phyloP scores from a whole-genome alignment of 352 stramenopile species.

The Pythium oligandrum region DNA sequence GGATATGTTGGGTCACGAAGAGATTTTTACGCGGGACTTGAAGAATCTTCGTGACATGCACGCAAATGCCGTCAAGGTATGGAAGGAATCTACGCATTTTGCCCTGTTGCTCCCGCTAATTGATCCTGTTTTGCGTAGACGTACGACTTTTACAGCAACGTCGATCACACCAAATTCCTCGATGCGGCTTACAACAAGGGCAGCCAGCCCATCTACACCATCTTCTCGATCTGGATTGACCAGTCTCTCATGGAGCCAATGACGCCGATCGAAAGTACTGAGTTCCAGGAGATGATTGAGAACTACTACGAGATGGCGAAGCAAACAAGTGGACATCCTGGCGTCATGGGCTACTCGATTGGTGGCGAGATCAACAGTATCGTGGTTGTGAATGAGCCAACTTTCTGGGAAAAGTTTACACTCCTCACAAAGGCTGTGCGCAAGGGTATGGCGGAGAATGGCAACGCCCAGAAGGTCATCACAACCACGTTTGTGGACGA shows the following conservation, averaged over 20 bases:
- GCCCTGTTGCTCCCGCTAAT: not conserved
- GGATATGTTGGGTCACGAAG: constrained; percentile 50
- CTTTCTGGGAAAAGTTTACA: constrained; percentile 65
- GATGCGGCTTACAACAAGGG: constrained; percentile 61
- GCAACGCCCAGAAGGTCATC: constrained; percentile 61
- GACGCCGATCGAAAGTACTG: constrained; percentile 17
- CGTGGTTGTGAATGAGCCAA: constrained; percentile 37
- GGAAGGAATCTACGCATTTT: not conserved
- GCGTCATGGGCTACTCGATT: constrained; percentile 68
- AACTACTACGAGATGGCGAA: constrained; percentile 66
- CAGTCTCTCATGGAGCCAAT: constrained; percentile 40
- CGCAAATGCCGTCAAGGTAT: constrained; percentile 57
- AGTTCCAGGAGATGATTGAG: constrained; percentile 42
- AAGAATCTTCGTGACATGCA: constrained; percentile 68
- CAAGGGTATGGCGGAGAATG: constrained; percentile 35
- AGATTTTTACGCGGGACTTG: constrained; percentile 58
- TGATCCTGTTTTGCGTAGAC: constrained; percentile 21
- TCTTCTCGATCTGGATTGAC: constrained; percentile 78
- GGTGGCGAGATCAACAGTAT: constrained; percentile 75
- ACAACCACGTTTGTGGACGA: constrained; percentile 78
- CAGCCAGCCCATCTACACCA: constrained; percentile 48
- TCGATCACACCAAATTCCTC: constrained; percentile 47
- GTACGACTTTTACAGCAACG: constrained; percentile 54
- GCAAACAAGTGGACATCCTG: constrained; percentile 39
- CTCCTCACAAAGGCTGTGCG: constrained; percentile 45